phyloP scores from a whole-genome alignment of 2,329 filamentous ascomycete species.

The Paracorniculantispora psalliotae region DNA sequence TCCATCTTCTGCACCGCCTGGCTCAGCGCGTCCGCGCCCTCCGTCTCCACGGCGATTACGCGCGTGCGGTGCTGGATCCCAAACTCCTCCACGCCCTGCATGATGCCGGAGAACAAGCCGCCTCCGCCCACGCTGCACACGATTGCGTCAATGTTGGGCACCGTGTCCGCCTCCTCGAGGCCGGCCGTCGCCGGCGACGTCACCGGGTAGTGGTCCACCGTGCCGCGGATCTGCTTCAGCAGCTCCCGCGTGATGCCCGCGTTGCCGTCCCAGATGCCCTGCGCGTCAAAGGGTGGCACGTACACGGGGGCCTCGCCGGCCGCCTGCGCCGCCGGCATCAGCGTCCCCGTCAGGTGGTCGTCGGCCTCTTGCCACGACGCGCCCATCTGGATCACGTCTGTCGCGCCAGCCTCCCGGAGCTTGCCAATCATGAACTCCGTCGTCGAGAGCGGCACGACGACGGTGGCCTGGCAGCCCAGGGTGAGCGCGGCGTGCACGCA shows the following conservation, averaged over 20 bases:
- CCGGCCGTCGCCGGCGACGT: conserved; percentile 64
- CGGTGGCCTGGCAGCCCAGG: conserved; percentile 59
- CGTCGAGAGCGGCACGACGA: conserved; percentile 65
- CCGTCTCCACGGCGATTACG: conserved; percentile 68
- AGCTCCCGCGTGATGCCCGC: conserved; percentile 49
- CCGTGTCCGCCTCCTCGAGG: conserved; percentile 49
- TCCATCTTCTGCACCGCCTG: conserved; percentile 48
- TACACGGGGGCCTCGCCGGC: conserved; percentile 46
- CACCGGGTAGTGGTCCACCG: conserved; percentile 18
- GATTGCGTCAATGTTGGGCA: conserved; percentile 52
- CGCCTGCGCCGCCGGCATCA: conserved; percentile 30
- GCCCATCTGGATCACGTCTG: conserved; percentile 60
- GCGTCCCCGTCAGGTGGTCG: conserved; percentile 52
- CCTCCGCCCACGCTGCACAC: conserved; percentile 77
- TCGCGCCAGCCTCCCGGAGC: conserved; percentile 57
- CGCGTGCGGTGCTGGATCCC: conserved; percentile 25
- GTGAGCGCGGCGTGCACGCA: conserved; percentile 65
- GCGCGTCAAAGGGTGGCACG: conserved; percentile 62
- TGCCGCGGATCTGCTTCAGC: conserved; percentile 27
- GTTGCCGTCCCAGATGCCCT: conserved; percentile 62
- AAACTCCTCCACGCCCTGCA: conserved; percentile 51
- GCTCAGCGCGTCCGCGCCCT: conserved; percentile 62
- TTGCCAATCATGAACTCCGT: conserved; percentile 63
- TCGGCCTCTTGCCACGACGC: conserved; percentile 66
- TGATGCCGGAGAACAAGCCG: conserved; percentile 69